Evolutionary conservation across 257 asterid genomes (phyloP).

Genomic region (Capsicum chinense): DNA sequence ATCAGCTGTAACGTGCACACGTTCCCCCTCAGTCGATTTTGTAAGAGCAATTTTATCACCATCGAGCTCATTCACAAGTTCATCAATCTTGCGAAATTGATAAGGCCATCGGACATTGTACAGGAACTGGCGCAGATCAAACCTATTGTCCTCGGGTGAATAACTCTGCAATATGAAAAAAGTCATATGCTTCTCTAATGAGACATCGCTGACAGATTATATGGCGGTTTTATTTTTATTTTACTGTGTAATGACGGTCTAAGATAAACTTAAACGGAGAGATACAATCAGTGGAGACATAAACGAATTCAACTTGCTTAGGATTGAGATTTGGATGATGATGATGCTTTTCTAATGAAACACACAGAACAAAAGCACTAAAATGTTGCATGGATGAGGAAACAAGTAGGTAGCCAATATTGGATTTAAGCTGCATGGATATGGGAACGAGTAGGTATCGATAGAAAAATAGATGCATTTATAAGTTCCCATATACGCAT

Average conservation of each 20-base stretch:
- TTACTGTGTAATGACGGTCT: neutral
- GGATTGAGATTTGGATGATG: neutral
- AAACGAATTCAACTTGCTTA: neutral
- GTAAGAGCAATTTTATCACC: conserved; percentile 34
- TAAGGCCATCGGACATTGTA: conserved; percentile 90
- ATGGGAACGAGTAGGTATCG: neutral
- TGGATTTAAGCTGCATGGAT: neutral
- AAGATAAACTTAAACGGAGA: neutral
- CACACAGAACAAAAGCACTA: neutral
- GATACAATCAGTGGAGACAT: neutral
- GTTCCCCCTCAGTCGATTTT: conserved; percentile 33
- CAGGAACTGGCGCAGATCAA: conserved; percentile 86
- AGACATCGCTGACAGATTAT: neutral
- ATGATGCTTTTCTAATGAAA: conserved; percentile 4
- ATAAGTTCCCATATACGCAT: neutral
- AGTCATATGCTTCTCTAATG: neutral
- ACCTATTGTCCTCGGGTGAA: conserved; percentile 94
- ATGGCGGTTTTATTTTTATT: neutral
- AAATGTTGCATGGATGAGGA: neutral
- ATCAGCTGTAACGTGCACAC: conserved; percentile 32
- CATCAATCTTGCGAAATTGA: conserved; percentile 83
- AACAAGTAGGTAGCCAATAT: neutral
- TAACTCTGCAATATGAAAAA: conserved; percentile 50
- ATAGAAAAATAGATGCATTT: neutral
- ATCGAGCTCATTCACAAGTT: conserved; percentile 58